These are phyloP conservation scores for Trichoderma erinaceum DNA, from an alignment of 495 filamentous ascomycete genomes.

Conservation along the genomic window DNA sequence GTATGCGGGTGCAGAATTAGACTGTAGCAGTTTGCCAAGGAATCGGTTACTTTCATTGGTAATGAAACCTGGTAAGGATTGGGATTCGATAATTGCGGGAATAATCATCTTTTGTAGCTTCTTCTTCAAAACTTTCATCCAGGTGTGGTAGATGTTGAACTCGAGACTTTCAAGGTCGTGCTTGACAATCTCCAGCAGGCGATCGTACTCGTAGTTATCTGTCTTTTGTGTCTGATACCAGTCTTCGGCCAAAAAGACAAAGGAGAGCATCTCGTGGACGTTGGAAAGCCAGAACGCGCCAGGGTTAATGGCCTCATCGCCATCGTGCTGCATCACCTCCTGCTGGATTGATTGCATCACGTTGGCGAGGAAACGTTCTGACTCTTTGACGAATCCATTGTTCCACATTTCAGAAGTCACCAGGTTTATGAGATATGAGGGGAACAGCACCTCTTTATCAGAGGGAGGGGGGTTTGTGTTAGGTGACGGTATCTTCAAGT, in stretches of 20 bases:
- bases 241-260: conserved; percentile 97
- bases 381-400: conserved; percentile 99
- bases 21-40: conserved; percentile 89
- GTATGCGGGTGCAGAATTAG: conserved; percentile 81
- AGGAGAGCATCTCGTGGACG: conserved; percentile 99
- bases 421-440: conserved; percentile 96
- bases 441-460: conserved; percentile 98
- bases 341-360: conserved; percentile 99
- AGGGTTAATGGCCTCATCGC: conserved; percentile 94
- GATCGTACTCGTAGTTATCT: conserved; percentile 98
- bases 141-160: conserved; percentile 99
- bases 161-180: conserved; percentile 96
- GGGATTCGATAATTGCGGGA: conserved; percentile 96
- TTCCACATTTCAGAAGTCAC: conserved; percentile 99
- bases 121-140: conserved; percentile 99
- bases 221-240: conserved; percentile 99
- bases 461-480: conserved; percentile 77
- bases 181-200: conserved; percentile 96
- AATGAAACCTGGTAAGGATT: conserved; percentile 95
- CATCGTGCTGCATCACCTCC: conserved; percentile 97
- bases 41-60: conserved; percentile 97
- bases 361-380: conserved; percentile 95
- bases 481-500: conserved; percentile 88
- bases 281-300: conserved; percentile 99
- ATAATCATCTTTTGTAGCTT: conserved; percentile 99